phyloP scores from a whole-genome alignment of 192 early-diverging fungal genomes.

The Coemansia asiatica region DNA sequence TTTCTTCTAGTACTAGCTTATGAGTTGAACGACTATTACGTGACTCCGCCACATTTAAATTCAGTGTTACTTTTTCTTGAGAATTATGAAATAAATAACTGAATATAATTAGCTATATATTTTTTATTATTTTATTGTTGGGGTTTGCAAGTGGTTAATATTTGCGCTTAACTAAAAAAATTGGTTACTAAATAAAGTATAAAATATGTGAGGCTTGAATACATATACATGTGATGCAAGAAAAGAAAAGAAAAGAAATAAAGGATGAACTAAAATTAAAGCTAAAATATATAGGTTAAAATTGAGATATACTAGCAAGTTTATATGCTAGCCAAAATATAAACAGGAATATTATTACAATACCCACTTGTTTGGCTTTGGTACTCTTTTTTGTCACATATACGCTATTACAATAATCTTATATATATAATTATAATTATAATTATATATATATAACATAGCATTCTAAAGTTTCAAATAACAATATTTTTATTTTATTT shows the following conservation, averaged over 20 bases:
- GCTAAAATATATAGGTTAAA: neutral
- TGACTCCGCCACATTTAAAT: conserved; percentile 2
- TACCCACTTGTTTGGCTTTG: too few species aligned
- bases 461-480: too few species aligned
- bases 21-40: neutral
- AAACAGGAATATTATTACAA: too few species aligned
- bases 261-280: neutral
- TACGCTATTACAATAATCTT: neutral
- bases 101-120: neutral
- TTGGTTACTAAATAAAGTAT: neutral
- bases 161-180: neutral
- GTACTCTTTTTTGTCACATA: neutral
- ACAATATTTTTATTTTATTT: too few species aligned
- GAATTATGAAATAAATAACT: neutral
- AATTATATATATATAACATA: neutral
- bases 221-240: neutral
- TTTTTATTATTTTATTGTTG: neutral
- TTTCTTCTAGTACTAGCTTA: neutral
- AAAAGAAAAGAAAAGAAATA: neutral
- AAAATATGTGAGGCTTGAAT: neutral
- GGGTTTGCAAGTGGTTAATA: neutral
- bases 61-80: neutral
- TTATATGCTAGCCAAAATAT: too few species aligned
- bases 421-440: neutral
- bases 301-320: neutral